Conservation (phyloP, 768 basidiomycete genomes). For the Hypholoma fasciculare region DNA sequence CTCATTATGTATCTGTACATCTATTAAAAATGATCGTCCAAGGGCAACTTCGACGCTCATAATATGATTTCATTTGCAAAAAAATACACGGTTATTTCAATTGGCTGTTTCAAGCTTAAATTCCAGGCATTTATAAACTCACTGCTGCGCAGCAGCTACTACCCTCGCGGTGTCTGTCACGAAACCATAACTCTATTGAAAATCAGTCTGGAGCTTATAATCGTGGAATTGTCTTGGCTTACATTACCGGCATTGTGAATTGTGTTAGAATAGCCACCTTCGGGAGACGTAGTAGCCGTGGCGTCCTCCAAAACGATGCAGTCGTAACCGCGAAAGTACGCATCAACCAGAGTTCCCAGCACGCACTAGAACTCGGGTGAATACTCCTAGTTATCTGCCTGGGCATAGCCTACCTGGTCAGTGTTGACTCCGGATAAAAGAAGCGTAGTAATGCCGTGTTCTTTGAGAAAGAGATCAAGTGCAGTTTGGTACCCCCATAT, state of each 20-base stretch:
- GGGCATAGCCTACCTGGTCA: slow-evolving; percentile 49
- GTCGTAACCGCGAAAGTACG: slow-evolving; percentile 67
- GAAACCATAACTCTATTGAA: slow-evolving; percentile 51
- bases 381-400: background rate
- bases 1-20: slow-evolving; percentile 1
- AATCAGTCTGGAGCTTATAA: slow-evolving; percentile 9
- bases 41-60: background rate
- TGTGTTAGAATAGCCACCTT: slow-evolving; percentile 56
- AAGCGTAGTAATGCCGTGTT: slow-evolving; percentile 61
- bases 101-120: background rate
- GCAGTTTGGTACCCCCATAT: slow-evolving; percentile 66
- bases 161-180: slow-evolving; percentile 38
- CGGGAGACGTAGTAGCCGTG: slow-evolving; percentile 63
- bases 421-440: slow-evolving; percentile 68
- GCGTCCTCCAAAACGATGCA: slow-evolving; percentile 57
- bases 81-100: background rate
- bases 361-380: slow-evolving; percentile 47
- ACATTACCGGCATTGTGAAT: slow-evolving; percentile 58
- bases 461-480: slow-evolving; percentile 61
- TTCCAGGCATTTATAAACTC: slow-evolving; percentile 11
- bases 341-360: slow-evolving; percentile 60
- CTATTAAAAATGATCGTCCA: background rate
- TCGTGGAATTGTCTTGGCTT: slow-evolving; percentile 21
- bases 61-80: background rate
- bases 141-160: slow-evolving; percentile 21